Percentiles rank a stretch among this genome's conserved stretches.
phyloP scores from a whole-genome alignment of 306 rosid genomes.

The Cyclanthera cordifolia region DNA sequence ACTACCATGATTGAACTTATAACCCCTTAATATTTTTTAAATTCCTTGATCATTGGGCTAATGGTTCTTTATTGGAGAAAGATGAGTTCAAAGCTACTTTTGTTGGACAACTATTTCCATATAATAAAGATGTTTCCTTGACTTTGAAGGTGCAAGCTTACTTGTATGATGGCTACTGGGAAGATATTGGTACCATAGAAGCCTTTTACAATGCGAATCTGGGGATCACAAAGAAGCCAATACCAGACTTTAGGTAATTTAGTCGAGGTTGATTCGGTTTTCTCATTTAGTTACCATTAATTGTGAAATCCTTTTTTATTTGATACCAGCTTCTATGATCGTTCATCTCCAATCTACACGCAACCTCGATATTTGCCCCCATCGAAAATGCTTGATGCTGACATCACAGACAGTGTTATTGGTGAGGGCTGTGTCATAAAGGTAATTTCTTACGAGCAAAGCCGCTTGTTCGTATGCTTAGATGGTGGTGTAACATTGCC shows the following conservation, averaged over 20 bases:
- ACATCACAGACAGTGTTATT: constrained; percentile 91
- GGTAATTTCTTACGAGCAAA: constrained; percentile 30
- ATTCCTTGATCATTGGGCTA: no score
- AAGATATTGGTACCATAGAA: constrained; percentile 97
- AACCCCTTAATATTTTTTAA: no score
- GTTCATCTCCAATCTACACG: constrained; percentile 96
- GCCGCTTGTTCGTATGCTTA: not conserved
- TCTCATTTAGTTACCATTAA: not conserved
- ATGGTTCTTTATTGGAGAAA: not conserved
- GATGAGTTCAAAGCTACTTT: not conserved
- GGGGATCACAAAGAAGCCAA: constrained; percentile 92
- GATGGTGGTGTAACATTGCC: not conserved
- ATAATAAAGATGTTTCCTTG: no score
- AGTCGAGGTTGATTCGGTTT: not conserved
- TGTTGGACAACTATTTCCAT: not conserved
- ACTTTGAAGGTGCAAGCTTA: constrained; percentile 75
- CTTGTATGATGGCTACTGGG: constrained; percentile 98
- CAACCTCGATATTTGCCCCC: constrained; percentile 97
- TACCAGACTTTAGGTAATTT: constrained; percentile 84
- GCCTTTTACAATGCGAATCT: constrained; percentile 95
- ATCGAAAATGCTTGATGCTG: constrained; percentile 98
- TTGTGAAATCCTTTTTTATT: constrained; percentile 7
- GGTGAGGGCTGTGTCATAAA: constrained; percentile 98
- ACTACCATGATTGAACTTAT: no score
- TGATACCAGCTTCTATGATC: constrained; percentile 73